phyloP scores from a whole-genome alignment of 306 rosid genomes.

The Trichosanthes truncata region DNA sequence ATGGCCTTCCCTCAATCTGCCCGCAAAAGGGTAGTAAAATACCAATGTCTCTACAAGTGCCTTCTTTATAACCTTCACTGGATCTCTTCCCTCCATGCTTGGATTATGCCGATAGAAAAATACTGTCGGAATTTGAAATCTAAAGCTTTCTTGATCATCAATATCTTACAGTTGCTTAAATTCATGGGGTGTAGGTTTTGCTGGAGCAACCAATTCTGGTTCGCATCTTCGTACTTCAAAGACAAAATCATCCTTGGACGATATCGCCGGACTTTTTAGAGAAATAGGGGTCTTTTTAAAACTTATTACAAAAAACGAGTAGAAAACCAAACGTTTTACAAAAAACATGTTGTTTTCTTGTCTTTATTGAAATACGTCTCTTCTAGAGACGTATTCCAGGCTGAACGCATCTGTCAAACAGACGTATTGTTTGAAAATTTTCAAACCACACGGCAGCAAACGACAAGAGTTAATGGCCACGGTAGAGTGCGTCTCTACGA shows the following conservation, averaged over 20 bases:
- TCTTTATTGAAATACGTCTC: too few species aligned
- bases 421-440: too few species aligned
- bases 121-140: fast-evolving
- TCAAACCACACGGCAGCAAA: too few species aligned
- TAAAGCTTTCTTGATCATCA: neutral
- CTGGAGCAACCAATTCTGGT: constrained; percentile 11
- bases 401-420: too few species aligned
- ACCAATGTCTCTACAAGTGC: neutral
- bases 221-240: neutral
- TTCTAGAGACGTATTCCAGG: too few species aligned
- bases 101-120: neutral
- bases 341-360: too few species aligned
- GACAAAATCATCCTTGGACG: neutral
- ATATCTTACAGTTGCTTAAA: neutral
- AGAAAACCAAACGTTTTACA: too few species aligned
- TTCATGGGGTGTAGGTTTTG: neutral
- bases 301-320: too few species aligned
- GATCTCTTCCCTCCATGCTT: neutral
- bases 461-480: too few species aligned
- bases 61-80: neutral
- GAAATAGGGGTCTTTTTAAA: too few species aligned
- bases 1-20: neutral
- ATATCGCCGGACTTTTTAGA: too few species aligned
- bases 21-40: neutral
- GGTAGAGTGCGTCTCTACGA: too few species aligned